Evolutionary conservation across 2,329 filamentous ascomycete species (phyloP), one percentile per base, ranked within the genome.

Genomic region (Talaromyces albobiverticillius): DNA sequence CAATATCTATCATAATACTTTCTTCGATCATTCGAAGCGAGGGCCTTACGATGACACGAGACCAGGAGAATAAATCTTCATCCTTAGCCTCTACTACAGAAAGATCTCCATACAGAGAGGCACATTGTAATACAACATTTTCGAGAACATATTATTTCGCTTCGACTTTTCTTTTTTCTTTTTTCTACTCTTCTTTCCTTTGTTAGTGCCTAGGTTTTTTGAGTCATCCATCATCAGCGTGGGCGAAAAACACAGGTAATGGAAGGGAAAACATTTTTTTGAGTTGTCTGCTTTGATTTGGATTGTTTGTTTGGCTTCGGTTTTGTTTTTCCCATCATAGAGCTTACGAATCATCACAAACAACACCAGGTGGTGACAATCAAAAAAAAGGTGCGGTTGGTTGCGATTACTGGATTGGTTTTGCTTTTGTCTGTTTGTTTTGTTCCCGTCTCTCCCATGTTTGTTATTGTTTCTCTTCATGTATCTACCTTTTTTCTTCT

Each of bases 381-480:
- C 59, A 61, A 60, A 55, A 47, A 58, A 61, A 59, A 56, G 61
- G 62, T 61, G 61, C 63, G 64, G 63, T 6, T 29, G 10, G 5
- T 29, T 40, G n/a, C n/a, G n/a, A n/a, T n/a, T 40, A 16, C 16
- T 40, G 16, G 43, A 29, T 32, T 46, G 23, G 9, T 26, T 29
- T 46, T 46, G 6, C 11, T 4, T 53, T 49, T 29, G 16, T 42
- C 11, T 40, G 36, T 20, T 18, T 40, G 16, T 40, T 38, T 54
- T 46, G 40, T 38, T 34, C 26, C 10, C 26, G 10, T 29, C 26
- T 50, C 43, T 22, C 41, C 60, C 56, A 10, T 47, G 13, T 50
- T 61, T 56, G 32, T 53, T 54, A 60, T 62, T 60, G 56, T 76
- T 66, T 79, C 80, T 77, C 67, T 71, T 79, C 76, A 74, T 81